A percentile compares a stretch with the other conserved stretches of the same genome.
Evolutionary conservation across 139 green algal species (phyloP).

Genomic region (Tetradesmus lagerheimii): DNA sequence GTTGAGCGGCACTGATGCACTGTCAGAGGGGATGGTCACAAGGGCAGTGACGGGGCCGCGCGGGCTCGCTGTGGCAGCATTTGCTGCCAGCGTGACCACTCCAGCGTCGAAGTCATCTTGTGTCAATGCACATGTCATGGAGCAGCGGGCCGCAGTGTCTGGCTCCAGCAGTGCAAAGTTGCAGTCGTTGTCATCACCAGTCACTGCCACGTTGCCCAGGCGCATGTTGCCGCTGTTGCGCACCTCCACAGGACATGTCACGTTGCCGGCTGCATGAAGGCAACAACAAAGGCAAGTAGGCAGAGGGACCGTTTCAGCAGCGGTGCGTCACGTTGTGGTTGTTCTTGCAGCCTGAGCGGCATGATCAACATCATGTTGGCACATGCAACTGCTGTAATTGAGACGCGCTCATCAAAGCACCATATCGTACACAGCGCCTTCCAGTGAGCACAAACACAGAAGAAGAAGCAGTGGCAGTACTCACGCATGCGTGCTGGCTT

Average conservation of each 20-base stretch:
- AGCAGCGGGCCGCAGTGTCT: not conserved
- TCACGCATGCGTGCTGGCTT: not conserved
- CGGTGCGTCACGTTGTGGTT: no score
- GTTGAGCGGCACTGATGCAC: slow-evolving; percentile 7
- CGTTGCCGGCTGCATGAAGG: not conserved
- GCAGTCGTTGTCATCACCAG: not conserved
- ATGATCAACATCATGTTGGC: no score
- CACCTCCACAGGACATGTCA: not conserved
- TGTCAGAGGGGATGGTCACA: not conserved
- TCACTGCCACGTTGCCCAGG: not conserved
- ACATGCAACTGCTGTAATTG: no score
- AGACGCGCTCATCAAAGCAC: no score
- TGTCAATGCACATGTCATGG: not conserved
- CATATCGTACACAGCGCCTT: not conserved
- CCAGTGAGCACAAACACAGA: not conserved
- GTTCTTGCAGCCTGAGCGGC: no score
- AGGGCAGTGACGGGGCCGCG: not conserved
- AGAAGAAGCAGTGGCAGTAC: not conserved
- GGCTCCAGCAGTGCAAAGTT: not conserved
- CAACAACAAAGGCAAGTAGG: not conserved
- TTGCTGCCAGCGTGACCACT: not conserved
- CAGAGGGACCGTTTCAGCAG: no score
- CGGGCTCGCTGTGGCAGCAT: not conserved
- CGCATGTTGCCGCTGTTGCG: slow-evolving; percentile 10
- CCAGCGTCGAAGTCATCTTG: slow-evolving; percentile 28